Base-by-base conservation (phyloP, 495 filamentous ascomycete genomes). In the Trichoderma asperelloides region DNA sequence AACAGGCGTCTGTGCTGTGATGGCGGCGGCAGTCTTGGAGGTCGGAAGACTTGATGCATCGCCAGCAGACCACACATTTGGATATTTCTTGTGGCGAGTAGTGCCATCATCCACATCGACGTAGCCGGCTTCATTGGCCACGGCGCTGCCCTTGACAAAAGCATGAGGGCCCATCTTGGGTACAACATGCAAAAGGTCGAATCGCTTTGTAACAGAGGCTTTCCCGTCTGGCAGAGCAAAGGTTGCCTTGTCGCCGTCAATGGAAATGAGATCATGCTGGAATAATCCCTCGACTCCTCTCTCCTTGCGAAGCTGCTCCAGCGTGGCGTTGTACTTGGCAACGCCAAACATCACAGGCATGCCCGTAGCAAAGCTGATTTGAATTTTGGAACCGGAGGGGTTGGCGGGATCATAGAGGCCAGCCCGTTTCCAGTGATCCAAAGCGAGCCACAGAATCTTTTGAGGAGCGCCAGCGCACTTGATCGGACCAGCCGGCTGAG, bases 391-490 rank as follows among this genome's bases (percentile, higher is more conserved):
- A 8, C 47, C 43, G 37, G 76, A 68, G 2, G 77, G 71, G 57
- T 77, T 72, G 30, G 65, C 66, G 7, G 79, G 73, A 66, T 86
- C 78, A 73, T 88, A 87, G 3, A 87, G 76, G 30, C 87, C 88
- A 8, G 81, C 80, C 30, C 76, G 74, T 75, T 84, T 82, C 88
- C 88, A 90, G 71, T 86, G 78, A 63, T 88, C 86, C 65, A 88
- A 76, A 0, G 88, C 87, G 37, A 90, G 82, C 88, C 88, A 90
- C 86, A 89, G 85, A 73, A 84, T 77, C 76, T 90, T 90, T 70
- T 90, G 88, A 9, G 88, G 88, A 0, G 87, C 88, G 33, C 88
- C 88, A 2, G 88, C 88, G 69, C 88, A 90, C 74, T 90, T 90
- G 71, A 90, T 79, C 25, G 84, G 75, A 51, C 88, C 88, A 1